phyloP scores from a whole-genome alignment of 768 basidiomycete species.

The Dioszegia aurantiaca region DNA sequence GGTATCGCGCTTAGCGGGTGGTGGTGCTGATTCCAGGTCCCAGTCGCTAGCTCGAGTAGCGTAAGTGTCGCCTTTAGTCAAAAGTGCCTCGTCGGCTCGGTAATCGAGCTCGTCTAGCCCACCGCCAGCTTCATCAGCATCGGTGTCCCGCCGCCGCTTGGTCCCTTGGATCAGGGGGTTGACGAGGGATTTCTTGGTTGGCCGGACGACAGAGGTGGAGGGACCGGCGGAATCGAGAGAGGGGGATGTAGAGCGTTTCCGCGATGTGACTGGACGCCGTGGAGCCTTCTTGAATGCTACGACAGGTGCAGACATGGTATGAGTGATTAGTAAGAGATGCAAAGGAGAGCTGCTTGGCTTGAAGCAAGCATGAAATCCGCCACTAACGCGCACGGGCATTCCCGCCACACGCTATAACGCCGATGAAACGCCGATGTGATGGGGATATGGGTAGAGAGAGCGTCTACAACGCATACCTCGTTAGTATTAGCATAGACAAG shows the following conservation, averaged over 20 bases:
- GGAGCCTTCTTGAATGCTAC: constrained; percentile 90
- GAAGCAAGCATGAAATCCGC: not conserved
- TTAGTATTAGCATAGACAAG: too few species aligned
- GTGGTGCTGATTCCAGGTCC: constrained; percentile 64
- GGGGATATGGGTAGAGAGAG: too few species aligned
- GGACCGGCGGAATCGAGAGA: constrained; percentile 17
- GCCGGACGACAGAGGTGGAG: constrained; percentile 62
- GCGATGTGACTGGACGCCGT: constrained; percentile 67
- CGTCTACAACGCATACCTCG: too few species aligned
- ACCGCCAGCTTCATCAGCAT: constrained; percentile 55
- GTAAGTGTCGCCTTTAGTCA: constrained; percentile 66
- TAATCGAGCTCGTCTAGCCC: constrained; percentile 58
- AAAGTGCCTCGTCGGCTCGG: constrained; percentile 55
- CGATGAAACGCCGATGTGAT: too few species aligned
- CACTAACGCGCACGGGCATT: not conserved
- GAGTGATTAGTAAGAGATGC: not conserved
- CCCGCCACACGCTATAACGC: not conserved
- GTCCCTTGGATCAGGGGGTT: constrained; percentile 78
- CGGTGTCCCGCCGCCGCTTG: constrained; percentile 61
- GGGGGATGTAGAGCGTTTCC: constrained; percentile 75
- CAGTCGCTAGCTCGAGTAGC: constrained; percentile 66
- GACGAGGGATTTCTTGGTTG: constrained; percentile 63
- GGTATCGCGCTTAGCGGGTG: constrained; percentile 68
- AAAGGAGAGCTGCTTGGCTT: not conserved
- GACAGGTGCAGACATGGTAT: constrained; percentile 27